These are phyloP conservation scores for Podospora anserina DNA, from an alignment of 495 filamentous ascomycete genomes.

Conservation along the genomic window DNA sequence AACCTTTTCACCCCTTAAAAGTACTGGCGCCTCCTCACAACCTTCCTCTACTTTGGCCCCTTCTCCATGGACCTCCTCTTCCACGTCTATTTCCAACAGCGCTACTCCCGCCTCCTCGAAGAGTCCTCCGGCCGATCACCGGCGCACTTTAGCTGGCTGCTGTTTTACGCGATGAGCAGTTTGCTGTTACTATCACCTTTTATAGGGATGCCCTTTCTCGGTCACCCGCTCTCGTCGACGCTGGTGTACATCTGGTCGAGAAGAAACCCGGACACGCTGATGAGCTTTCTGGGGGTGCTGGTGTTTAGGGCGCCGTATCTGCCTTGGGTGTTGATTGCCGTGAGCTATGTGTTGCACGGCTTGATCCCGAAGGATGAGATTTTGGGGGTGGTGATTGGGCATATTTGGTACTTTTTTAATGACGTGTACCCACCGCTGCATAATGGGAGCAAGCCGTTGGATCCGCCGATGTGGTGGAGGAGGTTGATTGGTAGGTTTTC, in stretches of 20 bases:
- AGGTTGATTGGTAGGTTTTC: conserved; percentile 62
- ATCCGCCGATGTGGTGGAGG: conserved; percentile 89
- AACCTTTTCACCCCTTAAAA: conserved; percentile 33
- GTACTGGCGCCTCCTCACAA: conserved; percentile 94
- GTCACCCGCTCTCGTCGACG: conserved; percentile 80
- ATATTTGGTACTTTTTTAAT: conserved; percentile 97
- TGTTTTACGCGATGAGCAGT: conserved; percentile 75
- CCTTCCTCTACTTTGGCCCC: conserved; percentile 96
- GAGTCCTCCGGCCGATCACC: conserved; percentile 86
- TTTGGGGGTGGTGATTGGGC: conserved; percentile 86
- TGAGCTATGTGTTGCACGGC: conserved; percentile 81
- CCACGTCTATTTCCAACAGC: conserved; percentile 98
- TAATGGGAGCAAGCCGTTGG: conserved; percentile 77
- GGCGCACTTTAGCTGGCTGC: conserved; percentile 90
- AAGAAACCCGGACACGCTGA: conserved; percentile 83
- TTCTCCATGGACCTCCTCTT: conserved; percentile 93
- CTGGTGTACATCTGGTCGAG: conserved; percentile 99
- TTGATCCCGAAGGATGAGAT: conserved; percentile 93
- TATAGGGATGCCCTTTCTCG: conserved; percentile 84
- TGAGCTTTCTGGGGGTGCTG: conserved; percentile 86
- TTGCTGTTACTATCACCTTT: conserved; percentile 80
- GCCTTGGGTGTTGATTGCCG: conserved; percentile 93
- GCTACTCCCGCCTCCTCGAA: conserved; percentile 92
- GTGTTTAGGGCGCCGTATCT: conserved; percentile 93
- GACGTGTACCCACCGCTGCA: conserved; percentile 94